These are phyloP conservation scores for Acanthamoeba royreba DNA, from an alignment of 208 protist genomes.

Conservation along the genomic window DNA sequence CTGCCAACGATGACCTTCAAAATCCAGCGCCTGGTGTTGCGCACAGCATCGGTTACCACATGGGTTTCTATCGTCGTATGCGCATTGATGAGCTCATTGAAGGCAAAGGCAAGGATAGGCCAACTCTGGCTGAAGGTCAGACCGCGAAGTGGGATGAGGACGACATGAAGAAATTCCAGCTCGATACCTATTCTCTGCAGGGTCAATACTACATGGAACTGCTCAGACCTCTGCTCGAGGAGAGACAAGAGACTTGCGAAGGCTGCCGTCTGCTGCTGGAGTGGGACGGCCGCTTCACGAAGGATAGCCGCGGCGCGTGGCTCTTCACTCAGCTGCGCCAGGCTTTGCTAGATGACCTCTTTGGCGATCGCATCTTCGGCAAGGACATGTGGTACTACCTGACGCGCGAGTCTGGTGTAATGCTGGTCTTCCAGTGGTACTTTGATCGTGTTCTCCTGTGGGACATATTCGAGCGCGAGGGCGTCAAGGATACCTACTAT, in stretches of 20 bases:
- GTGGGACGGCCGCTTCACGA: not conserved
- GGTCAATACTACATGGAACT: constrained; percentile 18
- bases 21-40: not conserved
- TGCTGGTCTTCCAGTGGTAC: constrained; percentile 26
- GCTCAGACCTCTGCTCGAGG: not conserved
- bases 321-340: not conserved
- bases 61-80: not conserved
- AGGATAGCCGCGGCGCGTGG: not conserved
- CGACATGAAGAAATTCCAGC: constrained; percentile 22
- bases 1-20: constrained; percentile 23
- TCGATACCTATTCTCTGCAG: not conserved
- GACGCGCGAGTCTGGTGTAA: not conserved
- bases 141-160: not conserved
- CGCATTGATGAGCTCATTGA: not conserved
- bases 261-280: not conserved
- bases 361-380: not conserved
- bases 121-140: not conserved
- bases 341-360: not conserved
- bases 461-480: not conserved
- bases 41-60: not conserved
- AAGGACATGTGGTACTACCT: not conserved
- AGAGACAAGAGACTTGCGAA: not conserved
- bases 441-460: constrained; percentile 28
- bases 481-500: not conserved
- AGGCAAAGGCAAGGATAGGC: not conserved